A percentile compares a stretch with the other conserved stretches of the same genome.
phyloP scores from a whole-genome alignment of 495 filamentous ascomycete genomes.

The Aspergillus kassunensis region DNA sequence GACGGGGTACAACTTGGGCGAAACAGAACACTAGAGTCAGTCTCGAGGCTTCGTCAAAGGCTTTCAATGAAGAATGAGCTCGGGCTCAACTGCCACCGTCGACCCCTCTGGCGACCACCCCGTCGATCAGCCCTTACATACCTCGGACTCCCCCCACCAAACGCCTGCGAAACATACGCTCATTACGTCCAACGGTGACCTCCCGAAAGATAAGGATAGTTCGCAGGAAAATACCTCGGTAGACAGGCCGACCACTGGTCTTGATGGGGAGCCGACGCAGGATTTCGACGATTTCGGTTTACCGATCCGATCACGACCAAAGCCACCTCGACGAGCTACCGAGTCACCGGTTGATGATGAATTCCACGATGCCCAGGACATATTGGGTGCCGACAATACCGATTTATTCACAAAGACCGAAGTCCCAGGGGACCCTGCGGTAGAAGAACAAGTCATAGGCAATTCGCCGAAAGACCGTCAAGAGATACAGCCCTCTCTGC shows the following conservation, averaged over 20 bases:
- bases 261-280: neutral
- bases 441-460: neutral
- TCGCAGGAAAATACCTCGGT: constrained; percentile 1
- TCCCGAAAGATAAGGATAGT: constrained; percentile 20
- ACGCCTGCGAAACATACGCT: neutral
- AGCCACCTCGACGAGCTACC: constrained; percentile 12
- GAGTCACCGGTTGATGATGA: constrained; percentile 20
- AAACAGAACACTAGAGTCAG: constrained; percentile 2
- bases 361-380: constrained; percentile 23
- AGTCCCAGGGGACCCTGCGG: constrained; percentile 1
- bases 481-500: neutral
- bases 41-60: neutral
- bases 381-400: neutral
- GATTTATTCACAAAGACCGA: neutral
- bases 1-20: constrained; percentile 15
- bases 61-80: constrained; percentile 25
- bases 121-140: constrained; percentile 15
- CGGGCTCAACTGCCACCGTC: constrained; percentile 16
- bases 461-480: neutral
- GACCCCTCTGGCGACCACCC: constrained; percentile 22
- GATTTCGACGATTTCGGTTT: constrained; percentile 46
- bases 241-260: constrained; percentile 7
- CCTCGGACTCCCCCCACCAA: constrained; percentile 6
- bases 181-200: constrained; percentile 7
- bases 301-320: constrained; percentile 34